Conservation (phyloP, 2,329 filamentous ascomycete genomes). For the Acephala macrosclerotiorum region DNA sequence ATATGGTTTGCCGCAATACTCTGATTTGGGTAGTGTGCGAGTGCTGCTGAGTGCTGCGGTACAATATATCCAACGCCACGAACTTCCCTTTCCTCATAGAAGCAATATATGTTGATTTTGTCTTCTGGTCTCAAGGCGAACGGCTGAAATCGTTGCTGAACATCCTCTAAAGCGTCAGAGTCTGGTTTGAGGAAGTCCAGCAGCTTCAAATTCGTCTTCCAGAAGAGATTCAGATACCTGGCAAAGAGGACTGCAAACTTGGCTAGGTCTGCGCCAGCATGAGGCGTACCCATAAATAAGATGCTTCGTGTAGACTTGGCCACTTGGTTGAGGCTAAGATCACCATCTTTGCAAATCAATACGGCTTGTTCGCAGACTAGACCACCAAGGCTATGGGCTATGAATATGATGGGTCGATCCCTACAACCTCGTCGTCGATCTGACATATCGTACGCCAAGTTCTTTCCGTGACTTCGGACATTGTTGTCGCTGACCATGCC, state of each 20-base stretch:
- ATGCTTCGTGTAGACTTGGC: slow-evolving; percentile 26
- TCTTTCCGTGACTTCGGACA: slow-evolving; percentile 26
- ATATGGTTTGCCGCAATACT: slow-evolving; percentile 30
- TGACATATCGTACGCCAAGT: slow-evolving; percentile 23
- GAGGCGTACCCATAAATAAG: slow-evolving; percentile 33
- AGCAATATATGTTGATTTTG: background rate
- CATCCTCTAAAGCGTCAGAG: background rate
- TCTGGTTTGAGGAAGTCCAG: background rate
- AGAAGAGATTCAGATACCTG: background rate
- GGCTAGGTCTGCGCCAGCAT: slow-evolving; percentile 28
- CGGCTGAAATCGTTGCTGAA: background rate
- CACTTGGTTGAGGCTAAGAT: slow-evolving; percentile 15
- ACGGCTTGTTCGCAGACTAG: slow-evolving; percentile 31
- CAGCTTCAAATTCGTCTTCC: background rate
- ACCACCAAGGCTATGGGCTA: slow-evolving; percentile 32
- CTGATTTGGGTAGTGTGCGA: slow-evolving; percentile 27
- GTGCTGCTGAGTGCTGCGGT: slow-evolving; percentile 12
- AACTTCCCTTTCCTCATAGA: background rate
- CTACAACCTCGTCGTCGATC: slow-evolving; percentile 10
- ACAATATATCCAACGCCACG: background rate
- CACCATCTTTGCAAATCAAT: slow-evolving; percentile 21
- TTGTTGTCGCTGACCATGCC: slow-evolving; percentile 22
- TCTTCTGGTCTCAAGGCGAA: background rate
- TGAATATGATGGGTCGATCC: slow-evolving; percentile 31
- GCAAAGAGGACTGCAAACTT: slow-evolving; percentile 14